Base-by-base conservation (phyloP, 495 filamentous ascomycete species). In the Gamarada debralockiae region DNA sequence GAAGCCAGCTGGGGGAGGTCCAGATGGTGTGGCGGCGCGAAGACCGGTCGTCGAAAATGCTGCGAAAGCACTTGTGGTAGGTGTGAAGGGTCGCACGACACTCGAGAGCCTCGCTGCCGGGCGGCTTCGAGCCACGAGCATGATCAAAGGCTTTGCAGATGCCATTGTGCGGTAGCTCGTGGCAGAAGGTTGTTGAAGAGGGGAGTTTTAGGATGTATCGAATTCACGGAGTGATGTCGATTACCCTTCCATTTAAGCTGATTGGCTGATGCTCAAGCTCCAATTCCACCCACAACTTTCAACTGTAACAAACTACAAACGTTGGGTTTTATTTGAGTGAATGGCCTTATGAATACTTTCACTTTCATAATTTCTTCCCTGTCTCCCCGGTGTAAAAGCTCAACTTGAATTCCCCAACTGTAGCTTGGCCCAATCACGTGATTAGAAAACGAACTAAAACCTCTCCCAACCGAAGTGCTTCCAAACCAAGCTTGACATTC, bases 1-100 rank as follows among this genome's bases (percentile, higher is more conserved):
- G 79, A 93, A 95, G 56, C 81, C 81, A 58, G 83, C 70, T 24
- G 85, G 83, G 60, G 89, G 89, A 57, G 86, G 83, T 31, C 90
- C 91, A 46, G 76, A 71, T 48, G 89, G 87, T 8, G 84, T 89
- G 54, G 89, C 90, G 67, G 80, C 81, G 55, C 83, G 79, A 75
- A 86, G 80, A 66, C 75, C 68, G 69, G 78, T 78, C 67, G 77
- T 73, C 21, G 57, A 60, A 48, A 60, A 60, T 34, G 57, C 40
- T 1, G 54, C 65, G 53, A 50, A 53, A 68, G 71, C 52, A 34
- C 40, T 50, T 36, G 70, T 68, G 21, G 73, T 66, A 22, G 63
- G 48, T 38, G 67, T 44, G 39, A 65, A 56, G 2, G 57, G 48
- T 27, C 57, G 61, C 17, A 56, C 24, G 7, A 41, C 15, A 20